These are phyloP conservation scores for Aspergillus sp. DNA, from an alignment of 2,329 filamentous ascomycete species.

Conservation along the genomic window DNA sequence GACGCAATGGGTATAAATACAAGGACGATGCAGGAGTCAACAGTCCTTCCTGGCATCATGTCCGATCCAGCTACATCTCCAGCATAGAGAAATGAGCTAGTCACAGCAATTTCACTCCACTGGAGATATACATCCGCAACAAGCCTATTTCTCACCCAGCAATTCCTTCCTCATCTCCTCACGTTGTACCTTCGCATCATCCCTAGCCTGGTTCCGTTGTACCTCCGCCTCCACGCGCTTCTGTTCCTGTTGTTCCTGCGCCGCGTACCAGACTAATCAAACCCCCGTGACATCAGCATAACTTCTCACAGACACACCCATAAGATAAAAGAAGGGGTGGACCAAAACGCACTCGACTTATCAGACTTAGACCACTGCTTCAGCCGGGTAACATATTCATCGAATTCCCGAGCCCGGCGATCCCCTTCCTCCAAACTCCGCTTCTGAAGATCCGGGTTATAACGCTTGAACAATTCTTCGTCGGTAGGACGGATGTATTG, in stretches of 20 bases:
- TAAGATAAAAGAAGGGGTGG: neutral
- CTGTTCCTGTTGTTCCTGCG: constrained; percentile 38
- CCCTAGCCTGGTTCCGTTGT: constrained; percentile 29
- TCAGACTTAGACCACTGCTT: constrained; percentile 90
- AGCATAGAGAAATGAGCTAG: neutral
- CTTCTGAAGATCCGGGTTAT: constrained; percentile 93
- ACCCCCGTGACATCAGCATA: constrained; percentile 8
- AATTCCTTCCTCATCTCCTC: constrained; percentile 45
- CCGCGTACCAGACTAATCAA: constrained; percentile 43
- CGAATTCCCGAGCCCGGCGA: constrained; percentile 79
- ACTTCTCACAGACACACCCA: neutral
- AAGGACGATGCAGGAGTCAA: neutral
- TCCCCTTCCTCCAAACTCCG: constrained; percentile 77
- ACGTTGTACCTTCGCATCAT: constrained; percentile 36
- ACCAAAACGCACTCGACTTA: constrained; percentile 69
- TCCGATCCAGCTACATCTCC: neutral
- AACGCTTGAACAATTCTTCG: constrained; percentile 85
- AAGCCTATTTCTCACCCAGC: constrained; percentile 24
- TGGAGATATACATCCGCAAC: neutral
- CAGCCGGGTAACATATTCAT: constrained; percentile 78
- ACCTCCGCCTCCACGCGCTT: constrained; percentile 29
- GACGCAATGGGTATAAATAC: constrained; percentile 11
- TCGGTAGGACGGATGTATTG: constrained; percentile 74
- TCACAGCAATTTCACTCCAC: neutral
- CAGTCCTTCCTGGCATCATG: neutral